Base-by-base conservation (phyloP, 202 grass and related monocot species). In the Zoysia matrella region DNA sequence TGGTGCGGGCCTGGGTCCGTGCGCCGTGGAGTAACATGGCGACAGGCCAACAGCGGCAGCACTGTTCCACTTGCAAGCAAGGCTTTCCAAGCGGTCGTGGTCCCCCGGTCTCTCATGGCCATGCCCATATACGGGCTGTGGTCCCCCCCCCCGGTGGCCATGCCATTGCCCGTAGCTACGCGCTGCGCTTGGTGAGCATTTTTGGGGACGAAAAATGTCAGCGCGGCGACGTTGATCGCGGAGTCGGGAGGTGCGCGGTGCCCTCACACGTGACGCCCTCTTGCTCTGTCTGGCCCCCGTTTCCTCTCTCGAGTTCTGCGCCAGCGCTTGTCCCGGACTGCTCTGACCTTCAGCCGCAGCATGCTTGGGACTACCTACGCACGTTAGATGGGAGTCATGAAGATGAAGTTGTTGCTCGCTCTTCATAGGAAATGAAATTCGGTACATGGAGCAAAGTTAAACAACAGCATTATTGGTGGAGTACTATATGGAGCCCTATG, bases 201-300 rank as follows among this genome's bases (percentile, higher is more conserved):
- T 66, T 41, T 3, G 80, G 67, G 18, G 3, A 50, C n/a, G 13
- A 11, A 65, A 18, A 50, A 11, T 56, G 40, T 43, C 6, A 51
- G 52, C 47, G 60, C 8, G 8, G 60, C 60, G 8, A 62, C 22
- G 60, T 1, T 39, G 60, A 62, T 4, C 16, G n/a, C 6, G 8
- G 22, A 43, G 22, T 36, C 13, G 58, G 72, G 64, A 11, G 47
- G 51, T 41, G 68, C 68, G 52, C 72, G 60, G 39, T 54, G 67
- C 60, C 16, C 67, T 43, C 82, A 61, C 82, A 77, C 87, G 72
- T 85, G 87, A 85, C 72, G 60, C 82, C n/a, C 66, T 71, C 72
- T 58, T 81, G 51, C 44, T 30, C 7, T 72, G 65, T 39, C 77
- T 65, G 75, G 15, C n/a, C 62, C 69, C 4, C 0, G 5, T 44